Base-by-base conservation (phyloP, 441 rosid species). In the Lepidium campestre region DNA sequence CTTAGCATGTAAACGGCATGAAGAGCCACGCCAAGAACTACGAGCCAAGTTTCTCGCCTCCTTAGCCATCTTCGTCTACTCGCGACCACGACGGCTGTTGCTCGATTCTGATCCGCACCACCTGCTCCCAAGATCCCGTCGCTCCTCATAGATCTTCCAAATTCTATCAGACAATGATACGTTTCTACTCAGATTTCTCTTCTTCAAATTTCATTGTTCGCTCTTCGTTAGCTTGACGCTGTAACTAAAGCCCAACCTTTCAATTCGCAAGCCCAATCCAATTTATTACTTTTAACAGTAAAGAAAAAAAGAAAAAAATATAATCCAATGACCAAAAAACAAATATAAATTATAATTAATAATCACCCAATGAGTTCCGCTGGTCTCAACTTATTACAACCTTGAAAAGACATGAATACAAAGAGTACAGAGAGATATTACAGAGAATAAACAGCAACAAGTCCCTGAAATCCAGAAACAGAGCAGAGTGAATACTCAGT, bases 1-100 rank as follows among this genome's bases (percentile, higher is more conserved):
- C 98, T 88, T 37, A 93, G 75, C 97, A 90, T 88, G 80, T 90
- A 93, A 7, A 93, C 86, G 5, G 93, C 93, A 75, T 93, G 96
- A 36, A 91, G 95, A 29, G 85, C 75, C 10, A 91, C 85, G 0
- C 99, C 97, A 6, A 94, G 82, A 45, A 85, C 62, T n/a, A 93
- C 93, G 0, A 93, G 86, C 96, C 95, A 89, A 56, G 67, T 75
- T 78, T 91, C 97, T 52, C 89, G 72, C 39, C 82, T 83, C 85
- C 82, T 84, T 42, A 87, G 59, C 95, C 88, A 83, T 82, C 75
- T 75, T 48, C 72, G 55, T 65, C 80, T 77, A 42, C 47, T 78
- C 10, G 63, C 58, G 14, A 56, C 61, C 4, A 4, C 58, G 46
- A 25, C 17, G 6, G 44, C 23, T 57, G 53, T 57, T 46, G 73